Conservation (phyloP, 495 filamentous ascomycete species). For the Talaromyces proteolyticus region DNA sequence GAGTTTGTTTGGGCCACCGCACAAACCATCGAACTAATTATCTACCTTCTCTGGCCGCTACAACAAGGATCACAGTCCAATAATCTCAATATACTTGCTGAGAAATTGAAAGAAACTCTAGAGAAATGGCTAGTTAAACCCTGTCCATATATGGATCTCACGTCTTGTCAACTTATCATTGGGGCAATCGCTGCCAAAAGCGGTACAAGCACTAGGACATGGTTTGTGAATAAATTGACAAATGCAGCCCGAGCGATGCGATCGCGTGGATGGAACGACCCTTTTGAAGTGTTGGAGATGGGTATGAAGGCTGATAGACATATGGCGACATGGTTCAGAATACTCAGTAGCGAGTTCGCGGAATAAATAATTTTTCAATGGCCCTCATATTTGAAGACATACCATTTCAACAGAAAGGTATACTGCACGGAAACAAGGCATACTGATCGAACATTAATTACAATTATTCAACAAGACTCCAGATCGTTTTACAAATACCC, state of each 20-base stretch:
- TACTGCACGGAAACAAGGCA: no score
- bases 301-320: neutral
- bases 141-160: slow-evolving; percentile 17
- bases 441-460: no score
- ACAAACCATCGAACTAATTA: slow-evolving; percentile 9
- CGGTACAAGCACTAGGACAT: slow-evolving; percentile 11
- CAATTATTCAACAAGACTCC: no score
- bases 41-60: slow-evolving; percentile 9
- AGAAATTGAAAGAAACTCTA: slow-evolving; percentile 12
- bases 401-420: no score
- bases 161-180: slow-evolving; percentile 15
- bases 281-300: neutral
- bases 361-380: no score
- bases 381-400: no score
- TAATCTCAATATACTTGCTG: slow-evolving; percentile 9
- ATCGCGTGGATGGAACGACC: slow-evolving; percentile 5
- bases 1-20: neutral
- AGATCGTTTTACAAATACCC: no score
- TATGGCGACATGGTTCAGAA: neutral
- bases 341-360: no score
- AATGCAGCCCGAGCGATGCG: slow-evolving; percentile 12
- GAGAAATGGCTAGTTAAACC: slow-evolving; percentile 10
- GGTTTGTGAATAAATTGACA: slow-evolving; percentile 16
- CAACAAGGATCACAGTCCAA: slow-evolving; percentile 1
- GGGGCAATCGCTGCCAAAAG: slow-evolving; percentile 16